Base-by-base conservation (phyloP, 768 basidiomycete genomes). In the Russula brevipes region DNA sequence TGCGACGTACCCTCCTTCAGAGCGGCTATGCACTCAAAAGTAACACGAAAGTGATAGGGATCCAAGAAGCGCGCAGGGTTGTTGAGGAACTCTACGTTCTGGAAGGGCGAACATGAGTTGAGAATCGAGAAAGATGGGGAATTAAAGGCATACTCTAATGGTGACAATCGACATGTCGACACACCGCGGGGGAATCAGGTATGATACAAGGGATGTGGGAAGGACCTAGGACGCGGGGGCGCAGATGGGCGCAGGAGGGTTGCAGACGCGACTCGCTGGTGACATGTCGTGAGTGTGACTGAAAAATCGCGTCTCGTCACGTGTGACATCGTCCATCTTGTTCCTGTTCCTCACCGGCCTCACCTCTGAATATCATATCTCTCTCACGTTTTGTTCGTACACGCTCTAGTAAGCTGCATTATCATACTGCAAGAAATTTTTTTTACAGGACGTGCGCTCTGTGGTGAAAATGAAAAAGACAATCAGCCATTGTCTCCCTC, bases 11-110 rank as follows among this genome's bases (percentile, higher is more conserved):
- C 95, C 69, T 98, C 95, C 70, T 87, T 85, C 56, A 98, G 80
- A 6, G 87, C 85, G 11, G 94, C 88, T 68, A 98, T 93, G 73
- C 94, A 98, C 73, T 98, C 97, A 69, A 99, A 99, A 2, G 94
- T 96, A 71, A 98, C 94, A 67, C 91, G 86, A 74, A 98, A 97
- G 68, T 84, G 82, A 76, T 98, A 98, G 35, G 86, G 80, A 71
- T 98, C 94, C 11, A 87, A 84, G 75, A 98, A 98, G 68, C 85
- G 84, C 17, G 94, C 92, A 7, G 93, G 94, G 76, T 95, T 95
- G 78, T 94, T 94, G 72, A 96, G 80, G 68, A 94, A 94, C 73
- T 91, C 88, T 68, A 91, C 88, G 73, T 91, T 87, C 89, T 91
- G 70, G 7, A 17, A 52, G 24, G n/a, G 33, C 10, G 7, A 8